phyloP scores from a whole-genome alignment of 2,329 filamentous ascomycete genomes.

The Colletotrichum sp. region DNA sequence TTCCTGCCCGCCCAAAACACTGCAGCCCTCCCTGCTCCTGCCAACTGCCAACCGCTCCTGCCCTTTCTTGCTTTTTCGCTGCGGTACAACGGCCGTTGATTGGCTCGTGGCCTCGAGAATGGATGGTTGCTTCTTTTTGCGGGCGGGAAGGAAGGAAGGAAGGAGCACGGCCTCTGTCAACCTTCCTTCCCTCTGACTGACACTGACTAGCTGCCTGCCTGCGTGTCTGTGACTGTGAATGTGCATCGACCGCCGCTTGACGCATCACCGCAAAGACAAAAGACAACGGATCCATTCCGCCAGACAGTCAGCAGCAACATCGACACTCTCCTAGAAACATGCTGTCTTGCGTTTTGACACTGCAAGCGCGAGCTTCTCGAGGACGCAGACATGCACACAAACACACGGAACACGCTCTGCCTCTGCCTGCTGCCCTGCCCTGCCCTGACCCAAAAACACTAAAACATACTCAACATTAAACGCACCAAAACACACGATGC shows the following conservation, averaged over 20 bases:
- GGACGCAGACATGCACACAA: not conserved
- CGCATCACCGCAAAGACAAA: not conserved
- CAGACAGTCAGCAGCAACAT: not conserved
- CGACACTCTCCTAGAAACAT: not conserved
- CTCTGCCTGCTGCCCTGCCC: not conserved
- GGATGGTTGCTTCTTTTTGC: not conserved
- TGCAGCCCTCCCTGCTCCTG: not conserved
- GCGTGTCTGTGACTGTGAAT: not conserved
- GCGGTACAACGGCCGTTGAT: not conserved
- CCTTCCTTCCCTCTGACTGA: not conserved
- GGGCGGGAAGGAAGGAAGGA: not conserved
- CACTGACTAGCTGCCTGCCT: not conserved
- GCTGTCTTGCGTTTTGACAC: not conserved
- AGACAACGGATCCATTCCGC: not conserved
- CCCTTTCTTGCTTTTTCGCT: not conserved
- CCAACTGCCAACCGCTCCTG: not conserved
- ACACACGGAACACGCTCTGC: not conserved
- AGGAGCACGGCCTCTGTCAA: not conserved
- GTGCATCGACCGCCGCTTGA: not conserved
- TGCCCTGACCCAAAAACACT: not conserved
- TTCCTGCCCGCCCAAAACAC: not conserved
- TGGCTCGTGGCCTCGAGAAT: not conserved
- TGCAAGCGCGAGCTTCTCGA: not conserved
- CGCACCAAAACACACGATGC: not conserved
- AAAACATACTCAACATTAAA: not conserved